Evolutionary conservation across 148 eudicot genomes (phyloP).

Genomic region (Rheum nobile): DNA sequence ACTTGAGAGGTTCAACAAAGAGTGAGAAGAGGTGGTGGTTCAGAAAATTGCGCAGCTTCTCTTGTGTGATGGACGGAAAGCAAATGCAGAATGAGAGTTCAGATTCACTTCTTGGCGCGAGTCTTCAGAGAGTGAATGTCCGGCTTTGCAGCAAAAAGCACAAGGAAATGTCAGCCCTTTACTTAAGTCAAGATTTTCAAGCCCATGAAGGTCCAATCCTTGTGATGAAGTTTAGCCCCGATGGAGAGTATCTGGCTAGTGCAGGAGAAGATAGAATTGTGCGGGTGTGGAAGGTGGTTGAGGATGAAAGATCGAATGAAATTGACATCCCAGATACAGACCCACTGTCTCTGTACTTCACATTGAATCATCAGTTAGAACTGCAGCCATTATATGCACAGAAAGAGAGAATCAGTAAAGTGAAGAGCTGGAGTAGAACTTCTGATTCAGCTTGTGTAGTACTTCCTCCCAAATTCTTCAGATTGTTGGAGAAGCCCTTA

Average conservation of each 20-base stretch:
- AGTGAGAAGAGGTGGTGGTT: constrained; percentile 48
- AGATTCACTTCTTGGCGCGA: constrained; percentile 18
- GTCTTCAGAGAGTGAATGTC: constrained; percentile 55
- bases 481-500: constrained; percentile 63
- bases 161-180: constrained; percentile 77
- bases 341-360: constrained; percentile 67
- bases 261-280: constrained; percentile 87
- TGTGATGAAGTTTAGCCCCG: constrained; percentile 83
- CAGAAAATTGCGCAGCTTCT: constrained; percentile 37
- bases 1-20: constrained; percentile 15
- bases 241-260: constrained; percentile 71
- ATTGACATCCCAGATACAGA: constrained; percentile 63
- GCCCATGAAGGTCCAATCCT: constrained; percentile 83
- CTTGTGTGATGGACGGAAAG: constrained; percentile 27
- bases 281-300: constrained; percentile 76
- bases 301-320: constrained; percentile 50
- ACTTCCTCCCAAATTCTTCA: constrained; percentile 77
- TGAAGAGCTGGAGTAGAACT: constrained; percentile 30
- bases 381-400: constrained; percentile 37
- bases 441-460: constrained; percentile 77
- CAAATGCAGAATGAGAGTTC: constrained; percentile 19
- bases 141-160: constrained; percentile 40
- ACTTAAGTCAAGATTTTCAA: constrained; percentile 59
- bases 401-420: constrained; percentile 35
- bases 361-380: constrained; percentile 53